These are phyloP conservation scores for Verticillium nonalfalfae DNA, from an alignment of 2,329 filamentous ascomycete genomes.

Conservation along the genomic window DNA sequence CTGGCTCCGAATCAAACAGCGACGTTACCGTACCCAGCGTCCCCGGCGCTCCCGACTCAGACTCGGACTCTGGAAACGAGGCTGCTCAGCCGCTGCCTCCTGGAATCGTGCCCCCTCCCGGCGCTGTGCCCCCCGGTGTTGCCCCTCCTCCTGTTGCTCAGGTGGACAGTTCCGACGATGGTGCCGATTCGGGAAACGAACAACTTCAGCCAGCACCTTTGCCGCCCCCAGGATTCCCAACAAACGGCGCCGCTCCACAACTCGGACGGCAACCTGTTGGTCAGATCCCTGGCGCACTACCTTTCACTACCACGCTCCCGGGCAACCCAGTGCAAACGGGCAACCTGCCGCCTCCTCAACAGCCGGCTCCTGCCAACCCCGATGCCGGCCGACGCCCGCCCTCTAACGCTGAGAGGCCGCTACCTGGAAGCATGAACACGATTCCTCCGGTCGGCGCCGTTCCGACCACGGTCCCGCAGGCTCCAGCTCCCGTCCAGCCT, in stretches of 20 bases:
- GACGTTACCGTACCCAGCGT: neutral
- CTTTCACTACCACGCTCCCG: neutral
- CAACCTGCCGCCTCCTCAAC: neutral
- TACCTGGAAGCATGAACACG: neutral
- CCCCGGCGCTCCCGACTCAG: neutral
- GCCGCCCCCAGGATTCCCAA: neutral
- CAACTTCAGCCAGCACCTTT: neutral
- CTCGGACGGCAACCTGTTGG: neutral
- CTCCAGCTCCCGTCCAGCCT: neutral
- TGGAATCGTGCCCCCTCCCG: neutral
- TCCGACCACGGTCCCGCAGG: neutral
- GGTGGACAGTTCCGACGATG: neutral
- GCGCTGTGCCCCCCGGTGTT: neutral
- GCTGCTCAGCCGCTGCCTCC: neutral
- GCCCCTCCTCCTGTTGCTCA: neutral
- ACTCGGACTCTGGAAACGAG: neutral
- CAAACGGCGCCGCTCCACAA: neutral
- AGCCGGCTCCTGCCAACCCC: neutral
- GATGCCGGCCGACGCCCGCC: neutral
- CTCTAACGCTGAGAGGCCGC: neutral
- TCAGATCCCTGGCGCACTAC: neutral
- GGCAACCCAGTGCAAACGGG: neutral
- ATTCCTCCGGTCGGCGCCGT: neutral
- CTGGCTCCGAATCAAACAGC: neutral
- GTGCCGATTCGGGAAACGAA: neutral